Base-by-base conservation (phyloP, 2,329 filamentous ascomycete species). In the Huntiella bhutanensis region DNA sequence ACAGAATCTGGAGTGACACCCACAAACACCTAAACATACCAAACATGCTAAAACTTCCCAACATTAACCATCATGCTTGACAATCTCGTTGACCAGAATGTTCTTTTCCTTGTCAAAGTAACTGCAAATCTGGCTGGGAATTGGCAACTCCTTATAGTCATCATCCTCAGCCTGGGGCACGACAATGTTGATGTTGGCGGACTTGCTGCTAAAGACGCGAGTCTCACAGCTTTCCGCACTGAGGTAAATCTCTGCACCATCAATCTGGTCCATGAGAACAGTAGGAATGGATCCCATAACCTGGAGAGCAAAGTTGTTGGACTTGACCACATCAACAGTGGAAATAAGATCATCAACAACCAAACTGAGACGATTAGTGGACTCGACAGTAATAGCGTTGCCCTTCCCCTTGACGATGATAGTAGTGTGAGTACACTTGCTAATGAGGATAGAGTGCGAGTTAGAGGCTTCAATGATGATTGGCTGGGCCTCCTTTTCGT, bases 361-460 rank as follows among this genome's bases (percentile, higher is more conserved):
- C 45, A 98, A 73, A 22, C 84, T 92, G 13, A 92, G 69, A 43
- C 84, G 80, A 41, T 71, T 75, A 47, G 80, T 88, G 65, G 95
- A 95, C 64, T 96, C 91, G 54, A 96, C 73, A 4, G 86, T 88
- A 52, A 98, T 82, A n/a, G 91, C 86, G 59, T 98, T 98, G 49
- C 84, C 86, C 64, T 98, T 98, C 63, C 85, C 87, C 57, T 76
- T 81, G 58, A 98, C 68, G 54, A 92, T 82, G 56, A 98, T 73
- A 17, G 87, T 92, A 4, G 82, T 82, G 63, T 91, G 91, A 63
- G 77, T 86, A 71, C 88, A 96, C 55, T 82, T 80, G 57, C 81
- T 85, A 60, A 98, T 91, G 53, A 96, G 77, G 52, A 98, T 77
- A 1, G 86, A 93, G 53, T 98, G 91, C 40, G 78, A 77, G 57